Conservation (phyloP, 352 stramenopile species). For the Phytopythium helicoides region DNA sequence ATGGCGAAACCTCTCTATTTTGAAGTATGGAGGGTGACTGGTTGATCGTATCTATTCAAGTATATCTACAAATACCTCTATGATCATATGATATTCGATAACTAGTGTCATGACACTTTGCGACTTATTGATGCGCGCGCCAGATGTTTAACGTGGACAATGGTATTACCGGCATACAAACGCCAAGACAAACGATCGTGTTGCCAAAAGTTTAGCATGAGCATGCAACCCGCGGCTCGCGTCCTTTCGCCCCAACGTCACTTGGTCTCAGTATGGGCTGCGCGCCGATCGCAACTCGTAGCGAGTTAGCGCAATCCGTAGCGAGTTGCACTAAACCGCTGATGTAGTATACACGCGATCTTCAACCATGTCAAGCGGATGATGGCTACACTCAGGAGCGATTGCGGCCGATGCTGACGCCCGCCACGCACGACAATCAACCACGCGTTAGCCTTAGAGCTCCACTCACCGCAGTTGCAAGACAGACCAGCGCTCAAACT, state of each 20-base stretch:
- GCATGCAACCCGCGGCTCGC: conserved; percentile 2
- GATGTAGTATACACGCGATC: neutral
- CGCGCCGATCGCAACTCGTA: neutral
- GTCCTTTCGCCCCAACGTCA: neutral
- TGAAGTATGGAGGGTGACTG: too few species aligned
- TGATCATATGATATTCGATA: neutral
- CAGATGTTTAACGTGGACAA: neutral
- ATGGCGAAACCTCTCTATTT: too few species aligned
- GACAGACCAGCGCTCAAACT: neutral
- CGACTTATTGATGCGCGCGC: too few species aligned
- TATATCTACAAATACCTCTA: too few species aligned
- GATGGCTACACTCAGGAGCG: too few species aligned
- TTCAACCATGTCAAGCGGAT: too few species aligned
- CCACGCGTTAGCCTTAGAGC: too few species aligned
- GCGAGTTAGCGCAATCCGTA: neutral
- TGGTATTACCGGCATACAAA: neutral
- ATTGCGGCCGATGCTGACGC: too few species aligned
- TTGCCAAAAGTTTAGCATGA: conserved; percentile 2
- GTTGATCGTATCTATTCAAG: too few species aligned
- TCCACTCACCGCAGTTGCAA: neutral
- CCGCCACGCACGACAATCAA: too few species aligned
- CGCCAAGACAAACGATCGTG: neutral
- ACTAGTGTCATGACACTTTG: neutral
- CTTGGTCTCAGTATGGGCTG: neutral
- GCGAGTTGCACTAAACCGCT: neutral